Conservation (phyloP, 257 asterid genomes). For the Perilla frutescens region DNA sequence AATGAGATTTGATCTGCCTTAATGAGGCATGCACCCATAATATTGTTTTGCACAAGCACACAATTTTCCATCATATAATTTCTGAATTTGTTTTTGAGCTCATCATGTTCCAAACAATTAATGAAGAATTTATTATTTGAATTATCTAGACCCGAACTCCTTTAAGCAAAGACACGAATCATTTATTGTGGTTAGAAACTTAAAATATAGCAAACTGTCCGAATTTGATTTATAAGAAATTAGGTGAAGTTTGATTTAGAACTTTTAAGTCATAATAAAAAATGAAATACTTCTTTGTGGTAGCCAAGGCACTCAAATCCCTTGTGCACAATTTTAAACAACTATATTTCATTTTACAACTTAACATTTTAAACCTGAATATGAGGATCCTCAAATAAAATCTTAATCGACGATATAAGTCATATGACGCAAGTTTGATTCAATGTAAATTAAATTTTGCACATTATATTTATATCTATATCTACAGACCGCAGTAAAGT, state of each 20-base stretch:
- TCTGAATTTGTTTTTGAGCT: neutral
- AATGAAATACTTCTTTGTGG: neutral
- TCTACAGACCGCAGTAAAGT: too few species aligned
- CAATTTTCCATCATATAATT: neutral
- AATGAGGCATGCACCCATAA: too few species aligned
- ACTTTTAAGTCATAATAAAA: neutral
- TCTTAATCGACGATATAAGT: too few species aligned
- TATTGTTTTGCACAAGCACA: too few species aligned
- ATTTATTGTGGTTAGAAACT: neutral
- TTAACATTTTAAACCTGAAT: too few species aligned
- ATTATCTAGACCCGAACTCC: neutral
- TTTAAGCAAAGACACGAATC: neutral
- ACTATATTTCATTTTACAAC: too few species aligned
- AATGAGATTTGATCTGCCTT: too few species aligned
- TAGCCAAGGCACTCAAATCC: neutral
- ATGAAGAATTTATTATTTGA: slow-evolving; percentile 9
- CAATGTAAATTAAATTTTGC: too few species aligned
- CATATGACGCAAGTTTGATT: too few species aligned
- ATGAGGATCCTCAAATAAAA: neutral
- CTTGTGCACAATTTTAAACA: too few species aligned
- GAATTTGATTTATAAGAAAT: neutral
- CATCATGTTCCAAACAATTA: neutral
- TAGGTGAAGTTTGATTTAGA: neutral
- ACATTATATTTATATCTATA: too few species aligned
- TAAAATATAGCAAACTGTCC: too few species aligned